A percentile compares a stretch with the other conserved stretches of the same genome.
These are phyloP conservation scores for Phanerodontia chrysosporium DNA, from an alignment of 768 basidiomycete genomes.

Conservation along the genomic window DNA sequence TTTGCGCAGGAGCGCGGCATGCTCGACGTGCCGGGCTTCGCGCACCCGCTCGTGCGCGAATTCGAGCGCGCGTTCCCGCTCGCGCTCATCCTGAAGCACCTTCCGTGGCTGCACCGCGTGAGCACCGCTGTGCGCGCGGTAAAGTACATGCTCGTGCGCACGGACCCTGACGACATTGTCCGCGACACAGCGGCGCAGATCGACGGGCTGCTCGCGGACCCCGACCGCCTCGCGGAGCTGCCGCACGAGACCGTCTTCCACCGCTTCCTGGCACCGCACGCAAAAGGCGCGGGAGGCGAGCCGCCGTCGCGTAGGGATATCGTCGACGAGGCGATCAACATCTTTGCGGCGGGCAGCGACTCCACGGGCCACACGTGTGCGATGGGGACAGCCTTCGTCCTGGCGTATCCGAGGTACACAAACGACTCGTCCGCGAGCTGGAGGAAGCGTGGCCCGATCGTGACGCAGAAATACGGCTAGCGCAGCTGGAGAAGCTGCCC, in stretches of 20 bases:
- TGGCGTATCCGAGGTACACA: conserved; percentile 29
- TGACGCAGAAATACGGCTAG: conserved; percentile 25
- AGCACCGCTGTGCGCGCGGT: conserved; percentile 22
- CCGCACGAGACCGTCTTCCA: conserved; percentile 36
- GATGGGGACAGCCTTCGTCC: conserved; percentile 33
- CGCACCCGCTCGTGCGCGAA: background rate
- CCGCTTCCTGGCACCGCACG: conserved; percentile 18
- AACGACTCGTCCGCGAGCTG: conserved; percentile 29
- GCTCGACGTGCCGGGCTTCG: background rate
- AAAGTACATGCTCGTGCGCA: too few species aligned
- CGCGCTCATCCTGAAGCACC: background rate
- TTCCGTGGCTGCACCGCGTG: background rate
- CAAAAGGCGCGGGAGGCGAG: background rate
- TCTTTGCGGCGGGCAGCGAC: conserved; percentile 40
- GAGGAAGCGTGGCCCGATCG: conserved; percentile 38
- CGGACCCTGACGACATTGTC: conserved; percentile 30
- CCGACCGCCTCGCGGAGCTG: conserved; percentile 19
- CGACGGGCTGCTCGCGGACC: conserved; percentile 20
- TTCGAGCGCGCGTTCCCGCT: background rate
- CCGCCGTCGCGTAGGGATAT: background rate
- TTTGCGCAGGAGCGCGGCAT: background rate
- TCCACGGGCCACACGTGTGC: conserved; percentile 38
- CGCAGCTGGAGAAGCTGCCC: conserved; percentile 40
- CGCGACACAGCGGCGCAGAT: conserved; percentile 9
- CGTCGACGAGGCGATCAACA: conserved; percentile 19